Evolutionary conservation across 1,284 basidiomycete species (phyloP).

Genomic region (Trichosporon sp.): DNA sequence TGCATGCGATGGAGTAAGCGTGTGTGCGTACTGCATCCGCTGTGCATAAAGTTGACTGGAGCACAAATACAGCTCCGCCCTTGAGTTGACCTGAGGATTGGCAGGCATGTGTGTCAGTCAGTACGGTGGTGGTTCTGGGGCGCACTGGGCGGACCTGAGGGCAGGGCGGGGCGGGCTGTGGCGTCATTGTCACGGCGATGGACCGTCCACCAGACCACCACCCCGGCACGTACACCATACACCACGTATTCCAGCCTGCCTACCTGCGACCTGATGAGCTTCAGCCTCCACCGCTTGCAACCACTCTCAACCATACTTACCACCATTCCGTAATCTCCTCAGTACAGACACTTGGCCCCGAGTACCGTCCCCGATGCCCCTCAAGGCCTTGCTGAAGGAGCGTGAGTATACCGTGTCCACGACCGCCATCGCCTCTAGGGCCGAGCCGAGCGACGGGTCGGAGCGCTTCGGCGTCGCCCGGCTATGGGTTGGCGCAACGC

Average conservation of each 20-base stretch:
- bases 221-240: background rate
- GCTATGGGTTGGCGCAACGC: background rate
- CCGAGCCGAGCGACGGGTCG: background rate
- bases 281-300: background rate
- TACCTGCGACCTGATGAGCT: background rate
- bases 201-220: background rate
- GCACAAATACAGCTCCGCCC: background rate
- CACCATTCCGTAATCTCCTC: background rate
- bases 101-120: too few relatives aligned
- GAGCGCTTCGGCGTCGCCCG: background rate
- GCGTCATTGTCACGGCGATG: constrained; percentile 1
- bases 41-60: background rate
- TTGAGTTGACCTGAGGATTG: background rate
- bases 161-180: background rate
- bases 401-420: constrained; percentile 28
- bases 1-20: too few relatives aligned
- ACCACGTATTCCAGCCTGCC: background rate
- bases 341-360: background rate
- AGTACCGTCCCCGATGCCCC: constrained; percentile 29
- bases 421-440: background rate
- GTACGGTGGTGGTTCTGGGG: too few relatives aligned
- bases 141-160: background rate
- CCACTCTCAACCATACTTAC: background rate
- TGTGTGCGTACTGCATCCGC: too few relatives aligned
- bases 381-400: constrained; percentile 42